Percentiles rank a stretch among this genome's conserved stretches.
phyloP scores from a whole-genome alignment of 805 yeast genomes.

The Cyberlindnera mycetangii region DNA sequence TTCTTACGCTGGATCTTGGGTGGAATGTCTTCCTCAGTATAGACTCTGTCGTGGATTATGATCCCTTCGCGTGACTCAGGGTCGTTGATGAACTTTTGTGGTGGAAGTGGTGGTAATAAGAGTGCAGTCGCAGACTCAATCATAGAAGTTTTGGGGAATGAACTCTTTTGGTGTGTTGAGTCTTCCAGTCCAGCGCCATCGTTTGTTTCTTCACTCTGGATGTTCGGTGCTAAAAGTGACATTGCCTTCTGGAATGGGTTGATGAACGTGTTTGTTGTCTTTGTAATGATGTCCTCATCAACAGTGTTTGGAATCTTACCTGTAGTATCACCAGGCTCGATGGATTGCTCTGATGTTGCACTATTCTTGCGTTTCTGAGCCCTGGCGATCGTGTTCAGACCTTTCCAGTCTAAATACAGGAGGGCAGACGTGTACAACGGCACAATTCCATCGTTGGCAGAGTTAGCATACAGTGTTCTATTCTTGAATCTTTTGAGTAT shows the following conservation, averaged over 20 bases:
- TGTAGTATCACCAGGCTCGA: constrained; percentile 1
- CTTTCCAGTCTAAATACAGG: constrained; percentile 55
- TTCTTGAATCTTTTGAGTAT: constrained; percentile 54
- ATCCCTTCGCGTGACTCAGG: constrained; percentile 56
- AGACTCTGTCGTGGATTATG: constrained; percentile 68
- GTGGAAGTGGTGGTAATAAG: constrained; percentile 69
- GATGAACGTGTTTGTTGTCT: constrained; percentile 28
- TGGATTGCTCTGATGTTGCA: neutral
- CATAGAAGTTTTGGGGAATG: constrained; percentile 63
- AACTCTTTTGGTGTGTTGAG: constrained; percentile 16
- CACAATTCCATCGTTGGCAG: constrained; percentile 76
- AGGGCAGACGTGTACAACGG: constrained; percentile 73
- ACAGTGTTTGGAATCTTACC: constrained; percentile 20
- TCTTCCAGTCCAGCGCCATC: constrained; percentile 1
- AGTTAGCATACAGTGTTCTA: constrained; percentile 74
- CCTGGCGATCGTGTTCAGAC: constrained; percentile 16
- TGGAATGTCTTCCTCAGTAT: constrained; percentile 50
- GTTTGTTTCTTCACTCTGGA: constrained; percentile 10
- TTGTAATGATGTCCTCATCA: constrained; percentile 14
- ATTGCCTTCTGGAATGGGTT: constrained; percentile 46
- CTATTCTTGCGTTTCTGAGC: constrained; percentile 8
- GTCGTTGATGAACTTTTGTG: constrained; percentile 55
- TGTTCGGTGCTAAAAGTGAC: constrained; percentile 39
- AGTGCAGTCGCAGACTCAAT: constrained; percentile 67
- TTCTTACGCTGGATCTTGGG: constrained; percentile 14